Percentiles rank a stretch among this genome's conserved stretches.
Conservation (phyloP, 1,284 basidiomycete species). For the Termitomyces sp. region DNA sequence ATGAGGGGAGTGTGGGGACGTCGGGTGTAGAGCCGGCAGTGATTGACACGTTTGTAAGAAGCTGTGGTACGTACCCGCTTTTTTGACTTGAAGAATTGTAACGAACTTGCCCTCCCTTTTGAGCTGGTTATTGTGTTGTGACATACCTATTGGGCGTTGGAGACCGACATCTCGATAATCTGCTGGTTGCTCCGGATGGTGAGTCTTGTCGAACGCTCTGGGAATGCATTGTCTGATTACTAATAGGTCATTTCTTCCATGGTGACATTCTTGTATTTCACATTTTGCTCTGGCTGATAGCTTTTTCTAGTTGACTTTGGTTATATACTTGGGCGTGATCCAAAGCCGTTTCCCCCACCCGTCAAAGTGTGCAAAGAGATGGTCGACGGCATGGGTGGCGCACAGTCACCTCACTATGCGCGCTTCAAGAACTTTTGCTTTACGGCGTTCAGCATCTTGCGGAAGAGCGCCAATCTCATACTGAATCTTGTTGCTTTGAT, state of each 20-base stretch:
- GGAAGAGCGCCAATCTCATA: conserved; percentile 98
- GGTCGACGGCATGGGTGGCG: conserved; percentile 99
- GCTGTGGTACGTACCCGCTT: conserved; percentile 73
- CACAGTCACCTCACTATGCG: conserved; percentile 86
- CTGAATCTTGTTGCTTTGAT: conserved; percentile 95
- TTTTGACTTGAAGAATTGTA: not conserved
- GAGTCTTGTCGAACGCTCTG: conserved; percentile 26
- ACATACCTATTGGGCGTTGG: conserved; percentile 97
- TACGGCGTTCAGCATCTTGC: conserved; percentile 91
- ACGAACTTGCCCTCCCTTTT: not conserved
- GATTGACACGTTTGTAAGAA: conserved; percentile 94
- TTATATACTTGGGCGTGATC: conserved; percentile 96
- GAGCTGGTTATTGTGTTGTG: conserved; percentile 97
- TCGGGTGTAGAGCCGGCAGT: conserved; percentile 90
- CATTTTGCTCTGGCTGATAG: not conserved
- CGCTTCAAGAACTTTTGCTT: conserved; percentile 96
- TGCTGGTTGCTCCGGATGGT: conserved; percentile 91
- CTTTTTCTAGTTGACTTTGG: conserved; percentile 85
- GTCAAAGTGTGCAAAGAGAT: conserved; percentile 99
- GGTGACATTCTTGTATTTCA: conserved; percentile 34
- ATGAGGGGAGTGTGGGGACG: conserved; percentile 88
- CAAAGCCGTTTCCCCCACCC: conserved; percentile 96
- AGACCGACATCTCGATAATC: conserved; percentile 95
- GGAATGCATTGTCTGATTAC: not conserved
- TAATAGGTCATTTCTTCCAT: conserved; percentile 78